Conservation (phyloP, 371 early-diverging fungal genomes). For the Syncephalis fuscata region DNA sequence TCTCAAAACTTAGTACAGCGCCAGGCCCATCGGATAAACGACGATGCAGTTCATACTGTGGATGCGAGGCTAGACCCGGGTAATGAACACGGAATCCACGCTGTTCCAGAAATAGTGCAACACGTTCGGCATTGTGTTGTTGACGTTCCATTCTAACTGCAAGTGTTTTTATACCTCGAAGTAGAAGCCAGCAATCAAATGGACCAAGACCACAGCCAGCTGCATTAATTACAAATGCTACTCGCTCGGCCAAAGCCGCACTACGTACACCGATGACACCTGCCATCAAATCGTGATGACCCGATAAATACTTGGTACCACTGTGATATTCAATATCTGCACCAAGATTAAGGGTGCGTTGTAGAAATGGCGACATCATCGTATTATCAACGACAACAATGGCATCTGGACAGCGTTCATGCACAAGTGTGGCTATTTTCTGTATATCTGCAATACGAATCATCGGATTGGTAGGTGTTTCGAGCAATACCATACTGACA, state of each 20-base stretch:
- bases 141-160: slow-evolving; percentile 78
- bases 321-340: slow-evolving; percentile 80
- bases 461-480: slow-evolving; percentile 83
- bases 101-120: slow-evolving; percentile 65
- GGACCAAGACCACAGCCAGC: slow-evolving; percentile 79
- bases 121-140: slow-evolving; percentile 48
- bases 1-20: slow-evolving; percentile 87
- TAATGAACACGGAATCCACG: slow-evolving; percentile 70
- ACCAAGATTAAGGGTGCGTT: slow-evolving; percentile 67
- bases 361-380: slow-evolving; percentile 85
- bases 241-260: slow-evolving; percentile 46
- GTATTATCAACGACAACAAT: slow-evolving; percentile 87
- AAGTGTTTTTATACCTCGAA: slow-evolving; percentile 80
- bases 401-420: slow-evolving; percentile 45
- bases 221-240: slow-evolving; percentile 79
- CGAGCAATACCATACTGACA: slow-evolving; percentile 65
- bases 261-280: slow-evolving; percentile 66
- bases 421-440: slow-evolving; percentile 46
- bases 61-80: slow-evolving; percentile 76
- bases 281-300: slow-evolving; percentile 89
- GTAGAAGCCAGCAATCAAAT: slow-evolving; percentile 72
- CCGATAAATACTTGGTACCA: slow-evolving; percentile 78
- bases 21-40: slow-evolving; percentile 74
- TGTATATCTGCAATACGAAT: slow-evolving; percentile 73
- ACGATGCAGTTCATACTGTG: slow-evolving; percentile 71